Conservation (phyloP, 2,329 filamentous ascomycete species). For the Alternaria panax region DNA sequence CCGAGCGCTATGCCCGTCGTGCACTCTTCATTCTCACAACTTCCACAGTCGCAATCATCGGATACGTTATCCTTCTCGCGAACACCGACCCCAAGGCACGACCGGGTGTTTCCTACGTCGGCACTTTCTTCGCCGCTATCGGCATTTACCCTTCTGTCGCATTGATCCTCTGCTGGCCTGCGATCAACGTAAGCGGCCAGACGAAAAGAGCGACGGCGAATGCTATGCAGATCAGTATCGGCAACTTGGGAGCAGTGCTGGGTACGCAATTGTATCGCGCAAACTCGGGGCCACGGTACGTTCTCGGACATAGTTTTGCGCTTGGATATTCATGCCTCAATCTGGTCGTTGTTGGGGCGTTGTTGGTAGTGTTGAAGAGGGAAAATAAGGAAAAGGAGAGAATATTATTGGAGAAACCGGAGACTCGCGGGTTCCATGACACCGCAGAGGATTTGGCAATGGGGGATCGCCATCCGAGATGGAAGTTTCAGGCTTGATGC, state of each 20-base stretch:
- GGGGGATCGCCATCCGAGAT: constrained; percentile 48
- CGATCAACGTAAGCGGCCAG: constrained; percentile 62
- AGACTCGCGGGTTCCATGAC: constrained; percentile 41
- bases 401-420: constrained; percentile 32
- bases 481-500: constrained; percentile 39
- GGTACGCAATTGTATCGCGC: constrained; percentile 50
- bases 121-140: constrained; percentile 49
- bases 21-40: constrained; percentile 48
- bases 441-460: constrained; percentile 40
- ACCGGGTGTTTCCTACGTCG: constrained; percentile 49
- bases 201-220: constrained; percentile 61
- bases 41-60: constrained; percentile 43
- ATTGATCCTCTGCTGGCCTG: constrained; percentile 57
- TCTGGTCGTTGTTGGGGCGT: constrained; percentile 37
- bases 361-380: constrained; percentile 42
- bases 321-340: constrained; percentile 46
- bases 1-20: constrained; percentile 42
- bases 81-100: constrained; percentile 40
- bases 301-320: constrained; percentile 48
- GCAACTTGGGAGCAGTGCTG: constrained; percentile 55
- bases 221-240: constrained; percentile 59
- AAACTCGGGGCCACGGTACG: constrained; percentile 43
- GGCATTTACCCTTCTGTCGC: constrained; percentile 52
- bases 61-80: constrained; percentile 50
- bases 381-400: constrained; percentile 44